Conservation (phyloP, 1,284 basidiomycete species). For the Papiliotrema terrestris region DNA sequence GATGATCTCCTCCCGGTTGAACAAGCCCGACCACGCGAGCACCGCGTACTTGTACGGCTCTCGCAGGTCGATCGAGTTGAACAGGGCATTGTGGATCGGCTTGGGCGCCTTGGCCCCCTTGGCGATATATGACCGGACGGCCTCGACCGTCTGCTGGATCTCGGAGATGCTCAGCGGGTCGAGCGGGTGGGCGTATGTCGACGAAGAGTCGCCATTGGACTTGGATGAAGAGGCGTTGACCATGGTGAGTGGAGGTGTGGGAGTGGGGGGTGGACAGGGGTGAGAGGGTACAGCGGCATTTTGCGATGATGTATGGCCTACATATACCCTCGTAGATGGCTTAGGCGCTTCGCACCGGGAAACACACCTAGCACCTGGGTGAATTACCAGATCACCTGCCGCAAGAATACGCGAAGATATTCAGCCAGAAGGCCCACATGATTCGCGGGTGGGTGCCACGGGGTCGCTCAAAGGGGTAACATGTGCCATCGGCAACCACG, state of each 20-base stretch:
- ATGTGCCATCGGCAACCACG: too few relatives aligned
- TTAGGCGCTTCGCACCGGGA: too few relatives aligned
- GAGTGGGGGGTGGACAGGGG: background rate
- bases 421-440: too few relatives aligned
- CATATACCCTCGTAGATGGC: too few relatives aligned
- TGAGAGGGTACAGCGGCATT: too few relatives aligned
- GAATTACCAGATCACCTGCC: too few relatives aligned
- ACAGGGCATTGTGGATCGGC: constrained; percentile 28
- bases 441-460: too few relatives aligned
- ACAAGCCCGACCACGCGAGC: constrained; percentile 38
- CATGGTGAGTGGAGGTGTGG: background rate
- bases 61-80: constrained; percentile 44
- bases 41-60: constrained; percentile 46
- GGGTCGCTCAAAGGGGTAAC: too few relatives aligned
- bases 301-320: too few relatives aligned
- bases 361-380: too few relatives aligned
- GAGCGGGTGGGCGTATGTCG: constrained; percentile 42
- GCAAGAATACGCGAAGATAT: too few relatives aligned
- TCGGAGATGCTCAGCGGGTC: constrained; percentile 48
- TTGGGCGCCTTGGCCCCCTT: constrained; percentile 17
- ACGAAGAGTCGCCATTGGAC: constrained; percentile 5
- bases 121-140: constrained; percentile 33
- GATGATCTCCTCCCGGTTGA: constrained; percentile 36
- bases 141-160: constrained; percentile 37
- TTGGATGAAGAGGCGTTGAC: constrained; percentile 1